phyloP scores from a whole-genome alignment of 177 flowering plant species.

The Vitis hybrid region DNA sequence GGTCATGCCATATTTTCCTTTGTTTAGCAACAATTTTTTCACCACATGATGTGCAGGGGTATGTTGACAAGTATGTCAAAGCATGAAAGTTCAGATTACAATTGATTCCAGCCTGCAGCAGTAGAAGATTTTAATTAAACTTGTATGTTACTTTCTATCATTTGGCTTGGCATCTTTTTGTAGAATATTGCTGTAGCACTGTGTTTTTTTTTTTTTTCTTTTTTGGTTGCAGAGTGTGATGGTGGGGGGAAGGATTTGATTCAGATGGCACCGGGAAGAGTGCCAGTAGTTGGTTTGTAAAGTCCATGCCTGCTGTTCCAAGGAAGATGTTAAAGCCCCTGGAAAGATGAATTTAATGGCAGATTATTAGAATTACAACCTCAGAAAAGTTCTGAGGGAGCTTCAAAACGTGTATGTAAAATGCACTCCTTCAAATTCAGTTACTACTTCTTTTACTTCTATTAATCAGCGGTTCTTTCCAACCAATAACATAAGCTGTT shows the following conservation, averaged over 20 bases:
- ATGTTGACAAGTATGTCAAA: conserved; percentile 84
- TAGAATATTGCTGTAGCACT: background rate
- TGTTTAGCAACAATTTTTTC: background rate
- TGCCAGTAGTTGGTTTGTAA: background rate
- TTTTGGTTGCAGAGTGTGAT: conserved; percentile 2
- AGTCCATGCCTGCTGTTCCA: background rate
- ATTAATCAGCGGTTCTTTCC: background rate
- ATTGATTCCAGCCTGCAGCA: conserved; percentile 1
- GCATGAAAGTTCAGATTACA: conserved; percentile 19
- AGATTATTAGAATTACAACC: conserved; percentile 10
- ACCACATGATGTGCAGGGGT: conserved; percentile 60
- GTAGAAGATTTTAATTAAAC: conserved; percentile 14
- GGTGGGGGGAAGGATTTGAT: background rate
- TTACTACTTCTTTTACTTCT: background rate
- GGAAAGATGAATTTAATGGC: conserved; percentile 7
- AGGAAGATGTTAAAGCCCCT: conserved; percentile 4
- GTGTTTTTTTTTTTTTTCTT: background rate
- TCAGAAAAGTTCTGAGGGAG: conserved; percentile 13
- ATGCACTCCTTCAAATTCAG: conserved; percentile 5
- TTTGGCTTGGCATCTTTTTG: background rate
- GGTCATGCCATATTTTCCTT: background rate
- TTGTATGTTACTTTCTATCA: conserved; percentile 8
- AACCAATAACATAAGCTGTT: background rate
- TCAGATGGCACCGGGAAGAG: conserved; percentile 4
- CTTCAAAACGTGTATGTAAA: conserved; percentile 30